These are phyloP conservation scores for Neurospora sp. DNA, from an alignment of 495 filamentous ascomycete genomes.

Conservation along the genomic window DNA sequence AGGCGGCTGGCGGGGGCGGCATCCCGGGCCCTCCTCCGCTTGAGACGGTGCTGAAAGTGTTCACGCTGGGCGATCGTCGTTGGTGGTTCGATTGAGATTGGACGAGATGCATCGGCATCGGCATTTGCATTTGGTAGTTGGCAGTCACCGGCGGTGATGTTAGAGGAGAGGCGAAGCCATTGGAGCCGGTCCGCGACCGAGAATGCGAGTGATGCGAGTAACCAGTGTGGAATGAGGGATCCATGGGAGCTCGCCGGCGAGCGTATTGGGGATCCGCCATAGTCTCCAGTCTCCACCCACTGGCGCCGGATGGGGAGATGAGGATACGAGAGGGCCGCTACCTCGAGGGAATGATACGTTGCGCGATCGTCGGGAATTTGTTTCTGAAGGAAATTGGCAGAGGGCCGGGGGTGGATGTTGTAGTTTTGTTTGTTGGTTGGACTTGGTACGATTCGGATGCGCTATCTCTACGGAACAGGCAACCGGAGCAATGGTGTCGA, in stretches of 20 bases:
- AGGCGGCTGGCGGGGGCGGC: constrained; percentile 30
- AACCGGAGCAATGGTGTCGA: not conserved
- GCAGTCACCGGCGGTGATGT: constrained; percentile 1
- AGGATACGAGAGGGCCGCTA: not conserved
- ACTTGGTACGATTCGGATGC: not conserved
- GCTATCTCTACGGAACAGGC: constrained; percentile 2
- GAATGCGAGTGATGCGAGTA: constrained; percentile 30
- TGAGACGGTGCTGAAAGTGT: constrained; percentile 59
- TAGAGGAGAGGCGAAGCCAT: constrained; percentile 1
- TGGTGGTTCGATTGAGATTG: constrained; percentile 34
- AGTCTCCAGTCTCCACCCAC: constrained; percentile 7
- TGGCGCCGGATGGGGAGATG: constrained; percentile 6
- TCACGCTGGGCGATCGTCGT: constrained; percentile 60
- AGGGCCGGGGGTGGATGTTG: not conserved
- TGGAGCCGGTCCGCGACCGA: not conserved
- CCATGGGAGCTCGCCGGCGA: constrained; percentile 24
- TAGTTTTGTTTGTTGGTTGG: not conserved
- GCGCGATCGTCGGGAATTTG: not conserved
- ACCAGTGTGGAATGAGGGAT: constrained; percentile 19
- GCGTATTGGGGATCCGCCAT: constrained; percentile 19
- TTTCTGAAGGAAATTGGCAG: not conserved
- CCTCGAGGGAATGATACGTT: not conserved
- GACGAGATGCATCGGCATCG: constrained; percentile 18
- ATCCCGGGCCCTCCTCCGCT: constrained; percentile 32
- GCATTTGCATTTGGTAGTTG: constrained; percentile 6